Evolutionary conservation across 495 filamentous ascomycete genomes (phyloP), one percentile per base, ranked within the genome.

Genomic region (Neurospora sp.): DNA sequence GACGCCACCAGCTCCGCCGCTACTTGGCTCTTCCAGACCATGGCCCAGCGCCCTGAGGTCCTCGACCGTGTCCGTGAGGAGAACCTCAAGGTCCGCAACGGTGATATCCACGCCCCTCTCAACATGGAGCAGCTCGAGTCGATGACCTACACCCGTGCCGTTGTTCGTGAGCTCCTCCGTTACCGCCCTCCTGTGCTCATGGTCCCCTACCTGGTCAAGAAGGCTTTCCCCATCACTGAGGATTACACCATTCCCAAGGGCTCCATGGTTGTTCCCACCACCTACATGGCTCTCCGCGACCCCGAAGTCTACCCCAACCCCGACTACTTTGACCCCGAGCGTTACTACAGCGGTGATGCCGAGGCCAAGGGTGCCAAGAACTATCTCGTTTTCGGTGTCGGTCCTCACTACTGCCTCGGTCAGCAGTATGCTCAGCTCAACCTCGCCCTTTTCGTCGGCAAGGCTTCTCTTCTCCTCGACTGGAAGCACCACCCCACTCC

Each of bases 171-270:
- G 86, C 91, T 92, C 42, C 89, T 99, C 54, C 92, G 96, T 76
- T 98, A 97, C 86, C 92, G 96, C 66, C 96, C 96, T 60, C 96
- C 96, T 73, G 96, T 99, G 77, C 88, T 98, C 84, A 98, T 99
- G 96, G 93, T 97, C 69, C 96, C 96, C 42, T 98, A 98, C 81
- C 81, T 96, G 71, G 93, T 89, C 78, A 99, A 98, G 91, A 97
- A 97, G 85, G 85, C 90, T 69, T 99, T 98, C 90, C 94, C 95
- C 72, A 92, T 99, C 82, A 93, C 91, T 70, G 90, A 93, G 66
- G 91, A 87, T 20, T 96, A 98, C 82, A 97, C 93, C 38, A 91
- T 93, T 71, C 92, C 93, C 71, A 98, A 98, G 86, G 91, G 94
- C 49, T 92, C 93, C 70, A 99, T 99, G 96, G 87, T 99, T 74